Evolutionary conservation across 1,284 basidiomycete species (phyloP).

Genomic region (Microbotryum lychnidis-dioicae): DNA sequence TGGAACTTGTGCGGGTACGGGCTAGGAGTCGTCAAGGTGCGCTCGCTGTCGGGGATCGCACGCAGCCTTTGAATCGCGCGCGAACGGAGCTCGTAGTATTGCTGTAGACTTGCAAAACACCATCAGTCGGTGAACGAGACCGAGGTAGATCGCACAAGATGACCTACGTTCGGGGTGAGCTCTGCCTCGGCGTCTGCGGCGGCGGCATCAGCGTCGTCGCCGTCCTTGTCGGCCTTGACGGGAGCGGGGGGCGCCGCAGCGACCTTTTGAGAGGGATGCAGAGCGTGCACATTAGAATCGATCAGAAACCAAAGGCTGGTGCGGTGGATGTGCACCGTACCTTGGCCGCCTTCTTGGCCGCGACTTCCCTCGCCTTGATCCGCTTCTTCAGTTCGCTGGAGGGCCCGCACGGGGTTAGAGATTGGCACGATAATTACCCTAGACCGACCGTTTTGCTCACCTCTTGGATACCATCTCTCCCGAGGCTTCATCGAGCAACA

Average conservation of each 20-base stretch:
- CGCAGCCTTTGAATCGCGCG: slow-evolving; percentile 80
- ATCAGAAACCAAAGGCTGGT: too few species aligned
- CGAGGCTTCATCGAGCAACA: slow-evolving; percentile 62
- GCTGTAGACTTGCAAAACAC: slow-evolving; percentile 47
- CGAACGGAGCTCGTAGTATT: slow-evolving; percentile 92
- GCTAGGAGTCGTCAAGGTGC: slow-evolving; percentile 52
- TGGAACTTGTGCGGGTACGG: slow-evolving; percentile 99
- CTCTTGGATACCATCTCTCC: slow-evolving; percentile 92
- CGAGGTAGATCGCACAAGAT: background rate
- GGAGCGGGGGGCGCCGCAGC: slow-evolving; percentile 42
- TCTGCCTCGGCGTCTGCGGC: slow-evolving; percentile 56
- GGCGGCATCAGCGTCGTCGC: slow-evolving; percentile 35
- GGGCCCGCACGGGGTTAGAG: background rate
- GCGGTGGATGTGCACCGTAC: slow-evolving; percentile 7
- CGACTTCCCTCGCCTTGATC: slow-evolving; percentile 74
- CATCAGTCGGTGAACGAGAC: background rate
- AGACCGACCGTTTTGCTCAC: slow-evolving; percentile 47
- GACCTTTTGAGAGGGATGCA: slow-evolving; percentile 7
- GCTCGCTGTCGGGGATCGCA: slow-evolving; percentile 57
- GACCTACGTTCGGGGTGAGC: slow-evolving; percentile 66
- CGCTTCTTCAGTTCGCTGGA: slow-evolving; percentile 83
- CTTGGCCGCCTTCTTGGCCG: slow-evolving; percentile 75
- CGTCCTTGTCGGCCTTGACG: slow-evolving; percentile 44
- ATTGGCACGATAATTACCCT: too few species aligned
- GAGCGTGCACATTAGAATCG: too few species aligned